Base-by-base conservation (phyloP, 129 eudicot genomes). In the Solidago caesia region DNA sequence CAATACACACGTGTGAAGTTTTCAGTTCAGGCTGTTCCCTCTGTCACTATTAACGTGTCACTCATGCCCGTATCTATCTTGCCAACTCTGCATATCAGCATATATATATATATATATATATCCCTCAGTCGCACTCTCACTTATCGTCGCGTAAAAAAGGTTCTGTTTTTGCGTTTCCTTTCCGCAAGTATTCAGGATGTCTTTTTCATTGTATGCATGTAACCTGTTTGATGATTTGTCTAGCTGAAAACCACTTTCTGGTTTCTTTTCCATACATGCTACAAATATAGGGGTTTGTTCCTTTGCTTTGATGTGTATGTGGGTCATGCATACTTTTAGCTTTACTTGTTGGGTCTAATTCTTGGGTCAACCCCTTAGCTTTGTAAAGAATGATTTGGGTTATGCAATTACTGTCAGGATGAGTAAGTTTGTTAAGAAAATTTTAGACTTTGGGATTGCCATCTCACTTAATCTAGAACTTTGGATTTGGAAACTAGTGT, bases 191-290 rank as follows among this genome's bases (percentile, higher is more conserved):
- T 64, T 4, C 11, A 43, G 42, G 44, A 66, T 33, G 49, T 75
- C 79, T 1, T 8, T 46, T 77, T 68, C 62, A 3, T 29, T 60
- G 27, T 69, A 48, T 51, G 81, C 67, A 60, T 27, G 44, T 8
- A 16, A 75, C 47, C 69, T 58, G 70, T 59, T 77, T 4, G 76
- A 70, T 61, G 76, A 67, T 69, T 47, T 77, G 81, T 77, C 76
- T 60, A 48, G 56, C 71, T 77, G 39, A 77, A 60, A 60, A 5
- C 12, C 39, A 47, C 49, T 45, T 5, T 9, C 33, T 27, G 8
- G 0, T 41, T 68, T 44, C 59, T 52, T 45, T 66, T n/a, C n/a
- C 6, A 52, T 52, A 11, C 58, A 12, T 52, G 13, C 4, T 52
- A 4, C 2, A 7, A 15, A 13, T 1, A 2, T 12, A 15, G 8